Evolutionary conservation across 495 filamentous ascomycete genomes (phyloP).

Genomic region (Ascodesmis nigricans): DNA sequence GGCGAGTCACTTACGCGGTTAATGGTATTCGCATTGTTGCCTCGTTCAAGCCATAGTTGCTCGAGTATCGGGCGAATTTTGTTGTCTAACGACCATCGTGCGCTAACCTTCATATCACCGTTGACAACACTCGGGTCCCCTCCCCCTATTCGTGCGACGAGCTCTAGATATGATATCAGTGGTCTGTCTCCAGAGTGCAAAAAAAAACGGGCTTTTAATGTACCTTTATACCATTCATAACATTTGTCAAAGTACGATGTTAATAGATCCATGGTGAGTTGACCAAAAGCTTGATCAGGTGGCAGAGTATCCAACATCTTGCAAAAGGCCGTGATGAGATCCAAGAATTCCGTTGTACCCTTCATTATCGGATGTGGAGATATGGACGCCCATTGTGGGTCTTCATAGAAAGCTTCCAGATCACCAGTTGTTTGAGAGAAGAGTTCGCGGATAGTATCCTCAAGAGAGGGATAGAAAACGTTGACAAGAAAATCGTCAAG

Average conservation of each 20-base stretch:
- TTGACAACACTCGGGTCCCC: slow-evolving; percentile 1
- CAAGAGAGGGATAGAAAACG: slow-evolving; percentile 88
- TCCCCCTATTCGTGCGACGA: slow-evolving; percentile 15
- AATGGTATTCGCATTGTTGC: too few relatives aligned
- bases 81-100: slow-evolving; percentile 15
- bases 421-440: slow-evolving; percentile 64
- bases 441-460: slow-evolving; percentile 81
- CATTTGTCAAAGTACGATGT: slow-evolving; percentile 79
- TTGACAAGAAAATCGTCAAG: slow-evolving; percentile 96
- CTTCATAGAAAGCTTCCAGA: slow-evolving; percentile 67
- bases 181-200: too few relatives aligned
- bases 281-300: slow-evolving; percentile 85
- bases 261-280: slow-evolving; percentile 76
- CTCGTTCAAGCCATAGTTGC: slow-evolving; percentile 16
- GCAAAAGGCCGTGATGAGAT: slow-evolving; percentile 71
- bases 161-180: slow-evolving; percentile 8
- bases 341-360: slow-evolving; percentile 74
- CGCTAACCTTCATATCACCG: slow-evolving; percentile 18
- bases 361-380: slow-evolving; percentile 76
- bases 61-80: slow-evolving; percentile 11
- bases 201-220: too few relatives aligned
- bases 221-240: slow-evolving; percentile 65
- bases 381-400: slow-evolving; percentile 54
- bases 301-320: slow-evolving; percentile 87
- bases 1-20: too few relatives aligned